Conservation (phyloP, 495 filamentous ascomycete genomes). For the Rhypophila decipiens region DNA sequence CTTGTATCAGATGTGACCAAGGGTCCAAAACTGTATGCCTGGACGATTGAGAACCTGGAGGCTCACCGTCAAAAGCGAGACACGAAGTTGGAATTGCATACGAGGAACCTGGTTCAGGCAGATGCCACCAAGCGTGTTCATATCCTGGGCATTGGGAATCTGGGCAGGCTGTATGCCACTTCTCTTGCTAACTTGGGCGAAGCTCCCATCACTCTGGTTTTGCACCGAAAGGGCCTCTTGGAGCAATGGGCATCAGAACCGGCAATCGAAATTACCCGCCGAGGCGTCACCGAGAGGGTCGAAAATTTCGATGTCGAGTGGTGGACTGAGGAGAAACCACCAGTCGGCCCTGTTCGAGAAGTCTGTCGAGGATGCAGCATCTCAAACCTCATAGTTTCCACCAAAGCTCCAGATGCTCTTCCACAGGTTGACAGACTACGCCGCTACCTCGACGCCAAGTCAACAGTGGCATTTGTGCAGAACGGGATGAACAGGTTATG, state of each 20-base stretch:
- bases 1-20: not conserved
- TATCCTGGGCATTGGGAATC: constrained; percentile 49
- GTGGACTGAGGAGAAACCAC: constrained; percentile 29
- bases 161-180: constrained; percentile 40
- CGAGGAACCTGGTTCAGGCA: too few relatives aligned
- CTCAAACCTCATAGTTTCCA: constrained; percentile 65
- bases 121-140: constrained; percentile 17
- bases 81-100: too few relatives aligned
- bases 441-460: constrained; percentile 53
- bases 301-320: constrained; percentile 48
- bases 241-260: constrained; percentile 30
- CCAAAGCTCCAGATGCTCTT: constrained; percentile 58
- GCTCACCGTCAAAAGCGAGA: not conserved
- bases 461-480: constrained; percentile 71
- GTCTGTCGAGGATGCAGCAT: constrained; percentile 39
- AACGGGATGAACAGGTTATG: constrained; percentile 71
- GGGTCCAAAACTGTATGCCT: constrained; percentile 26
- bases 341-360: constrained; percentile 16
- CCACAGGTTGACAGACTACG: constrained; percentile 53
- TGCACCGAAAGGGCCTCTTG: constrained; percentile 33
- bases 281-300: constrained; percentile 25
- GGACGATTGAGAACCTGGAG: constrained; percentile 21
- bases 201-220: constrained; percentile 37
- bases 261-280: constrained; percentile 27
- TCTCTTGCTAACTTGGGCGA: constrained; percentile 19